phyloP scores from a whole-genome alignment of 352 stramenopile species.

The Pythium dissimile region DNA sequence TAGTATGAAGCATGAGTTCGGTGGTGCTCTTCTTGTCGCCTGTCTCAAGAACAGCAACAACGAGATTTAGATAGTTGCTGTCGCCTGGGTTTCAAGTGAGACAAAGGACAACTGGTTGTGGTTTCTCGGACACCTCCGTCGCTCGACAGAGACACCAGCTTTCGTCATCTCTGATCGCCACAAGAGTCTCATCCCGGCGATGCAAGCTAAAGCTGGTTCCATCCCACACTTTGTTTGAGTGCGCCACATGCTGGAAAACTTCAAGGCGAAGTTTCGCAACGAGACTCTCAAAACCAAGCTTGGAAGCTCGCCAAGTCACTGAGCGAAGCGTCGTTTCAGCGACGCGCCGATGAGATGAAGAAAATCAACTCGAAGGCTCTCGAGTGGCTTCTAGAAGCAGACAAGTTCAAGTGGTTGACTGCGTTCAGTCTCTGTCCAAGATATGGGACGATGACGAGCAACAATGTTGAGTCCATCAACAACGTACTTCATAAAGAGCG shows the following conservation, averaged over 20 bases:
- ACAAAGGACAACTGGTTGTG: too few species aligned
- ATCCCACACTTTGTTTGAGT: background rate
- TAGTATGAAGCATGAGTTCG: too few species aligned
- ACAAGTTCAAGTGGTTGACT: background rate
- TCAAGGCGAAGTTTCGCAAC: background rate
- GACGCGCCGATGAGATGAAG: background rate
- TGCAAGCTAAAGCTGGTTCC: background rate
- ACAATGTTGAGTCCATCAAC: background rate
- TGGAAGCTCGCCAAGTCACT: background rate
- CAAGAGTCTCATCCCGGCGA: background rate
- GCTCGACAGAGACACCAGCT: too few species aligned
- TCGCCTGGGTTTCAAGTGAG: too few species aligned
- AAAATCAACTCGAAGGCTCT: background rate
- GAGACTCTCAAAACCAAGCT: background rate
- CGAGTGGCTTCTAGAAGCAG: background rate
- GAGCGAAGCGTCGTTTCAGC: background rate
- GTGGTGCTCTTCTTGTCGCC: too few species aligned
- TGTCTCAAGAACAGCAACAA: too few species aligned
- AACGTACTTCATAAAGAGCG: background rate
- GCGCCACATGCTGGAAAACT: background rate
- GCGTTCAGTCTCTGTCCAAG: background rate
- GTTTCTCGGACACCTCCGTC: too few species aligned
- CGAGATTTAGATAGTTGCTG: too few species aligned
- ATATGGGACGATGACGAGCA: background rate
- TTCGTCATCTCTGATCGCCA: too few species aligned